Evolutionary conservation across 2,329 filamentous ascomycete genomes (phyloP).

Genomic region (Exophiala bonariae): DNA sequence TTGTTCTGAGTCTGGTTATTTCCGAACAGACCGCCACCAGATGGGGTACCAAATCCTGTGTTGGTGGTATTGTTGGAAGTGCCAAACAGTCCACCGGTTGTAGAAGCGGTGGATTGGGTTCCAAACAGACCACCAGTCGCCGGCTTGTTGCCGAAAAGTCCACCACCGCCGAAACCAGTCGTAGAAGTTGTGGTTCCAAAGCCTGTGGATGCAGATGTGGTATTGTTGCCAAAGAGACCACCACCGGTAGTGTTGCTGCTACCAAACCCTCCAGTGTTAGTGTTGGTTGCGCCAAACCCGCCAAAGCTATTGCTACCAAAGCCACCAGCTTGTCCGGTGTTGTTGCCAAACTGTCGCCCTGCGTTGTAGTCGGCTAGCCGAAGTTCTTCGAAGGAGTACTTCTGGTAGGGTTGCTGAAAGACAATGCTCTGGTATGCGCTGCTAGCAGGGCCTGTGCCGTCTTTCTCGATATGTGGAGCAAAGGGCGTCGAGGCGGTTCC

Average conservation of each 20-base stretch:
- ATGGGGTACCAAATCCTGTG: slow-evolving; percentile 36
- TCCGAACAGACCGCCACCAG: slow-evolving; percentile 46
- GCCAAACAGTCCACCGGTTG: slow-evolving; percentile 42
- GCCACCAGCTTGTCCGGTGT: slow-evolving; percentile 74
- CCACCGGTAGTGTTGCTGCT: slow-evolving; percentile 12
- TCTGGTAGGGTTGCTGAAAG: slow-evolving; percentile 58
- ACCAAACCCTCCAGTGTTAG: slow-evolving; percentile 25
- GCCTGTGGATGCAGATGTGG: slow-evolving; percentile 34
- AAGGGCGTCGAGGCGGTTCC: slow-evolving; percentile 49
- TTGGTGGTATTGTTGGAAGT: slow-evolving; percentile 34
- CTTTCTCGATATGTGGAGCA: slow-evolving; percentile 46
- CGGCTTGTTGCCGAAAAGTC: slow-evolving; percentile 42
- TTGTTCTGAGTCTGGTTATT: slow-evolving; percentile 43
- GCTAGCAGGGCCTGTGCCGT: slow-evolving; percentile 36
- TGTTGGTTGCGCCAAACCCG: slow-evolving; percentile 37
- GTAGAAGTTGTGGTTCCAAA: slow-evolving; percentile 35
- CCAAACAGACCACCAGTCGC: slow-evolving; percentile 30
- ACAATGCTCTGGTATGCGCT: slow-evolving; percentile 51
- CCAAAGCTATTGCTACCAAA: slow-evolving; percentile 67
- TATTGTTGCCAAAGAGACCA: slow-evolving; percentile 37
- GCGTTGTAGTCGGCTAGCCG: slow-evolving; percentile 84
- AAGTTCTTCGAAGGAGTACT: slow-evolving; percentile 85
- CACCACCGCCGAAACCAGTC: slow-evolving; percentile 45
- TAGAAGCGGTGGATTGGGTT: slow-evolving; percentile 32
- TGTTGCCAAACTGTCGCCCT: slow-evolving; percentile 80